Conservation (phyloP, 306 rosid species). For the Citrullus mucosospermus region DNA sequence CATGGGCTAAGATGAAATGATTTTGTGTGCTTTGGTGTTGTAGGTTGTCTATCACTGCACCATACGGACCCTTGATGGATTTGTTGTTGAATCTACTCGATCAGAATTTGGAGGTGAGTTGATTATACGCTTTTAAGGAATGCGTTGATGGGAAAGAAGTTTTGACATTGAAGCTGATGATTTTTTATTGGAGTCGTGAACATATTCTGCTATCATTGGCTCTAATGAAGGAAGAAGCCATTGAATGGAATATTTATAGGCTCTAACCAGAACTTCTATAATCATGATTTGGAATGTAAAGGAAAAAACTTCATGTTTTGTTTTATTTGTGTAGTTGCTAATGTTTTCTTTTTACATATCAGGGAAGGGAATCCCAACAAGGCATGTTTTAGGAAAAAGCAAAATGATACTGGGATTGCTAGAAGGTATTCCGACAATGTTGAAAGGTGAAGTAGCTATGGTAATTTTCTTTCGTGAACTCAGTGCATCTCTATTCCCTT, state of each 20-base stretch:
- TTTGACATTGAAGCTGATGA: background rate
- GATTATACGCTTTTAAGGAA: conserved; percentile 6
- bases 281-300: background rate
- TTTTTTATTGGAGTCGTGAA: background rate
- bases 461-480: conserved; percentile 28
- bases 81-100: conserved; percentile 68
- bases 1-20: background rate
- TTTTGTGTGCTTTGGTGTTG: conserved; percentile 13
- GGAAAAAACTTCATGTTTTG: background rate
- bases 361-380: conserved; percentile 67
- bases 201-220: background rate
- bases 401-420: conserved; percentile 82
- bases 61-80: conserved; percentile 78
- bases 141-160: background rate
- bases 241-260: background rate
- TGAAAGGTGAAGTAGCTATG: conserved; percentile 92
- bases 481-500: background rate
- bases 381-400: conserved; percentile 83
- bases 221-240: background rate
- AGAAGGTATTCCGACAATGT: conserved; percentile 92
- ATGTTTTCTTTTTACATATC: conserved; percentile 10
- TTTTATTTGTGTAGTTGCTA: conserved; percentile 4
- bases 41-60: conserved; percentile 80
- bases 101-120: conserved; percentile 64
- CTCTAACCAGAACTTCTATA: background rate